Evolutionary conservation across 305 asterid species (phyloP), one percentile per base, ranked within the genome.

Genomic region (Lippia alba): DNA sequence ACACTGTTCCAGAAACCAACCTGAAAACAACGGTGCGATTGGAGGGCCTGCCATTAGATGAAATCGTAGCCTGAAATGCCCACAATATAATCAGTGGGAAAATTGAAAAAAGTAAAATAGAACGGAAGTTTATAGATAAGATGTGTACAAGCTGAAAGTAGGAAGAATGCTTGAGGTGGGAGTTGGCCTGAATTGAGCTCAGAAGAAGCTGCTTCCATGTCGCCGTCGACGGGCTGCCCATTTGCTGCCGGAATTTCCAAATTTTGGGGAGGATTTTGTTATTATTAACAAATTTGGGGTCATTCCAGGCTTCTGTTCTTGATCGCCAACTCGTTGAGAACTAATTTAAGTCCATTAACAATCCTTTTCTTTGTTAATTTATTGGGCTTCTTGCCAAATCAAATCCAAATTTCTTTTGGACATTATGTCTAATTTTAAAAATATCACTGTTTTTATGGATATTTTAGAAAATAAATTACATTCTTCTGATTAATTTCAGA

Each of bases 21-120:
- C 98, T 85, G 89, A 87, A 92, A 78, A 92, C 98, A 65, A 92
- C 98, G 12, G 97, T 88, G 45, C 98, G 97, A 78, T 92, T 94
- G 16, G 93, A 85, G 61, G 99, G 97, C 44, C 75, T 86, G 56
- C 88, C 81, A 55, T 73, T 82, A 19, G 87, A 76, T 80, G 89
- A 78, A 63, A 91, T 85, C 19, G 99, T 91, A 51, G 96, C 96
- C 97, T 93, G 85, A 75, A 74, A 70, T 15, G 11, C 56, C 0
- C 63, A 61, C 24, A 46, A 50, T 61, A 61, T 17, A 46, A 50
- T 61, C 16, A 11, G 17, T 33, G 9, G 15, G n/a, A 45, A 6
- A 56, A 32, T 45, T 59, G 34, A 39, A 56, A 46, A 17, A 36
- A 36, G 53, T 0, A 16, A 32, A 64, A 66, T 57, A 56, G 8